These are phyloP conservation scores for Crucihimalaya himalaica DNA, from an alignment of 345 rosid genomes.

Conservation along the genomic window DNA sequence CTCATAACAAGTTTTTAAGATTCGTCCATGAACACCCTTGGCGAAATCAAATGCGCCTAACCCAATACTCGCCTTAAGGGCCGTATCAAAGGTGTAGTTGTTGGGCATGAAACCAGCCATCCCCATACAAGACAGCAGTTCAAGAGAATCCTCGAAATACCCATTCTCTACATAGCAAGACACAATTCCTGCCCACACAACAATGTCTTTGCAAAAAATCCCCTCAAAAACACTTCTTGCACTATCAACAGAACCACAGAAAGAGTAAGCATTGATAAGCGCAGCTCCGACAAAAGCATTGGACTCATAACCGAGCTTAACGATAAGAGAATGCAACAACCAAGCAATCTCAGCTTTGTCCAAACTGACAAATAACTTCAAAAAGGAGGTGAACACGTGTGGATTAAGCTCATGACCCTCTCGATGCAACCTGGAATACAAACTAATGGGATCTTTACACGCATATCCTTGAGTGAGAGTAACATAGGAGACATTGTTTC, in stretches of 20 bases:
- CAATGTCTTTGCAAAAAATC: conserved; percentile 64
- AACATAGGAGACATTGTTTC: conserved; percentile 65
- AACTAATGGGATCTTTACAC: conserved; percentile 48
- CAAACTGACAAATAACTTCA: conserved; percentile 59
- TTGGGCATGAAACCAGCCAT: conserved; percentile 63
- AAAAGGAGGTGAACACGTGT: conserved; percentile 66
- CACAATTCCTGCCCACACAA: conserved; percentile 84
- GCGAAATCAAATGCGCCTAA: conserved; percentile 51
- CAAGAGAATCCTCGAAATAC: conserved; percentile 54
- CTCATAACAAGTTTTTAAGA: conserved; percentile 60
- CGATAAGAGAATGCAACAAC: conserved; percentile 62
- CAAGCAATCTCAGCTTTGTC: conserved; percentile 52
- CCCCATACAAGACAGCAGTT: conserved; percentile 59
- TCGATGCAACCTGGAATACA: conserved; percentile 56
- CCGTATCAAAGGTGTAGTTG: conserved; percentile 60
- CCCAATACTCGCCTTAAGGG: conserved; percentile 76
- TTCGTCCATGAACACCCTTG: conserved; percentile 66
- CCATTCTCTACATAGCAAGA: conserved; percentile 74
- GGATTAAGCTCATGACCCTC: conserved; percentile 84
- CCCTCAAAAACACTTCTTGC: conserved; percentile 70
- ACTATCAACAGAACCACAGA: conserved; percentile 51
- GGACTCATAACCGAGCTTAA: conserved; percentile 67
- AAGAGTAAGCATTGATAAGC: conserved; percentile 66
- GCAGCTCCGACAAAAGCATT: conserved; percentile 82
- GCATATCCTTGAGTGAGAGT: conserved; percentile 55